Conservation (phyloP, 1,139 yeast genomes). For the Yamadazyma triangularis region DNA sequence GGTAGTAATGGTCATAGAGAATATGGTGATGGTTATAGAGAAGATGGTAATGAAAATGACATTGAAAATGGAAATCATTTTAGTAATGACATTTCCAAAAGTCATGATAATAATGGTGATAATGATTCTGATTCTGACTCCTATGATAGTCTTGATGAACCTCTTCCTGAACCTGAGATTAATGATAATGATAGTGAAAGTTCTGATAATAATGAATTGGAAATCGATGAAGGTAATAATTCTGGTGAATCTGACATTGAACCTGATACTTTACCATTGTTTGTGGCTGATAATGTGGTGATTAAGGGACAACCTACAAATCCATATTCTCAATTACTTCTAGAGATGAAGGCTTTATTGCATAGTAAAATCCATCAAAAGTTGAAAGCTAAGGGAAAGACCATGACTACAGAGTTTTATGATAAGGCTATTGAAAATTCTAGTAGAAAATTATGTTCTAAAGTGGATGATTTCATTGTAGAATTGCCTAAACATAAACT, state of each 20-base stretch:
- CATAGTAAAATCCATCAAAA: conserved; percentile 13
- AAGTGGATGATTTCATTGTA: conserved; percentile 12
- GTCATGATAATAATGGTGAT: too few relatives aligned
- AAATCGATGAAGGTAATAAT: conserved; percentile 3
- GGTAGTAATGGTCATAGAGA: too few relatives aligned
- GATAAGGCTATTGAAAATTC: conserved; percentile 15
- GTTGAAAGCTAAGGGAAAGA: conserved; percentile 4
- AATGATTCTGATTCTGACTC: conserved; percentile 4
- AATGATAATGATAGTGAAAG: too few relatives aligned
- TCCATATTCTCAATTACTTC: conserved; percentile 27
- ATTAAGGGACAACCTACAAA: conserved; percentile 13
- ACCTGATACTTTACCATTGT: conserved; percentile 2
- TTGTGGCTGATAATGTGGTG: conserved; percentile 1
- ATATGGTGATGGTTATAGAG: too few relatives aligned
- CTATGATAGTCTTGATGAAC: too few relatives aligned
- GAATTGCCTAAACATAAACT: conserved; percentile 2
- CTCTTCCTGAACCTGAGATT: too few relatives aligned
- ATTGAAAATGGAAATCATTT: too few relatives aligned
- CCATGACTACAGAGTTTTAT: conserved; percentile 17
- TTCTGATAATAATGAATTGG: too few relatives aligned
- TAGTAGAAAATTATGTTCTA: conserved; percentile 18
- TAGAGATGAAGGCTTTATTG: conserved; percentile 36
- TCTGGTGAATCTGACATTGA: conserved; percentile 3
- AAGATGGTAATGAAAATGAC: too few relatives aligned
- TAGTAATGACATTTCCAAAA: too few relatives aligned